Evolutionary conservation across 768 basidiomycete genomes (phyloP), one percentile per base, ranked within the genome.

Genomic region (Leucosporidium scottii): DNA sequence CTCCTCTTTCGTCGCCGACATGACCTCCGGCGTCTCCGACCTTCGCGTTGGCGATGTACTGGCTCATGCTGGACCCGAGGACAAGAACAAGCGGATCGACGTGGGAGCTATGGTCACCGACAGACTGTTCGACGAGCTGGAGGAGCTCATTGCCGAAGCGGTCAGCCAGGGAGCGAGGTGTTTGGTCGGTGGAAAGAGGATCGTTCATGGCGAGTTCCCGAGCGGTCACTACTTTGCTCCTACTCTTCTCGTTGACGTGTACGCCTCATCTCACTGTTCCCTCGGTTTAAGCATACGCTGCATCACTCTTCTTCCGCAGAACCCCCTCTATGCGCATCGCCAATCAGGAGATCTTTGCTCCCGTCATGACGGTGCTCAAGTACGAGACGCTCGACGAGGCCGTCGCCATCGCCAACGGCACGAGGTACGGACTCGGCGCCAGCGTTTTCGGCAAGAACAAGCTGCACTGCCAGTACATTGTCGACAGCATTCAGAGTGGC

Each of bases 361-460:
- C 94, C 2, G 82, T 99, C 73, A 91, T 91, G 69, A 80, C 90
- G 36, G 82, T 98, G 53, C 87, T 97, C 78, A 84, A 85, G 59
- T 97, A 93, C 74, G 85, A 90, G 18, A 85, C 83, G 20, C 79
- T 93, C 47, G 88, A 93, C 2, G 88, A 96, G 74, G 93, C 91
- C 0, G 83, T 97, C 66, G 83, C 84, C 59, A 87, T 94, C 69
- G 90, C 94, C 0, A 99, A 98, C 76, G 83, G 84, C 25, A 93
- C 92, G 0, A 82, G 83, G 27, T 98, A 89, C 77, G 93, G 90
- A 18, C 85, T 99, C 34, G 94, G 93, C 25, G 92, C 93, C 3
- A 90, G 90, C 63, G 91, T 99, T 25, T 99, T 93, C 76, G 96
- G 96, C 13, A 87, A 87, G 15, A 85, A 90, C 75, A 87, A 88